Conservation (phyloP, 768 basidiomycete genomes). For the Hericium alpestre region DNA sequence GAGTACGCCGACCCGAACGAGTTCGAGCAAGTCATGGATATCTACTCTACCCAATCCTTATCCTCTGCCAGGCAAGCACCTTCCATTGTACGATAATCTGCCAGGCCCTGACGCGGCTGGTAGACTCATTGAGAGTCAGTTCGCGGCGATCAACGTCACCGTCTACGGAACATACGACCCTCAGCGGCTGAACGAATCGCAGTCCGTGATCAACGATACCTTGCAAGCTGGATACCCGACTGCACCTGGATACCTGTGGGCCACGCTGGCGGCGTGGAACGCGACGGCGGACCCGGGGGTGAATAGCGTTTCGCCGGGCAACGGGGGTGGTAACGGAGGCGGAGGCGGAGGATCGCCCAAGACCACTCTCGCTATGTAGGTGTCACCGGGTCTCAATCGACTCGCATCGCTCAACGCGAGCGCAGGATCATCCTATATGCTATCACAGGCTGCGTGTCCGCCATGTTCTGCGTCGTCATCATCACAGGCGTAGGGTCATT, state of each 20-base stretch:
- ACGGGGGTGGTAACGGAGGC: conserved; percentile 2
- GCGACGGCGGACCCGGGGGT: conserved; percentile 32
- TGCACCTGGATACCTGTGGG: conserved; percentile 56
- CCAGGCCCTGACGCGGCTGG: conserved; percentile 4
- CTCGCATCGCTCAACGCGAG: conserved; percentile 4
- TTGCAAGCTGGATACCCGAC: conserved; percentile 32
- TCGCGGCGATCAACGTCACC: conserved; percentile 38
- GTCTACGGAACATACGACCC: conserved; percentile 52
- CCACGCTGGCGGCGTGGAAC: conserved; percentile 55
- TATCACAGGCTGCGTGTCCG: conserved; percentile 82
- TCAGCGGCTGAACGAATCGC: conserved; percentile 44
- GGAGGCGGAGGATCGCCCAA: neutral
- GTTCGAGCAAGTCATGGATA: conserved; percentile 66
- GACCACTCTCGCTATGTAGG: conserved; percentile 61
- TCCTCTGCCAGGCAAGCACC: conserved; percentile 38
- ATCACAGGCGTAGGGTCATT: conserved; percentile 57
- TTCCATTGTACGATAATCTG: neutral
- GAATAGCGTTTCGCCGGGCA: conserved; percentile 15
- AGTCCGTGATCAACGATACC: conserved; percentile 31
- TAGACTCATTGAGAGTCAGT: conserved; percentile 48
- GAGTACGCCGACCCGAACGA: conserved; percentile 52
- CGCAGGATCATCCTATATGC: conserved; percentile 73
- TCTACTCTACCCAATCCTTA: conserved; percentile 63
- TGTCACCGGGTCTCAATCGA: neutral
- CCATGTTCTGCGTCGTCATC: conserved; percentile 76